Percentiles rank a stretch among this genome's conserved stretches.
These are phyloP conservation scores for Aeschynomene evenia DNA, from an alignment of 306 rosid genomes.

Conservation along the genomic window DNA sequence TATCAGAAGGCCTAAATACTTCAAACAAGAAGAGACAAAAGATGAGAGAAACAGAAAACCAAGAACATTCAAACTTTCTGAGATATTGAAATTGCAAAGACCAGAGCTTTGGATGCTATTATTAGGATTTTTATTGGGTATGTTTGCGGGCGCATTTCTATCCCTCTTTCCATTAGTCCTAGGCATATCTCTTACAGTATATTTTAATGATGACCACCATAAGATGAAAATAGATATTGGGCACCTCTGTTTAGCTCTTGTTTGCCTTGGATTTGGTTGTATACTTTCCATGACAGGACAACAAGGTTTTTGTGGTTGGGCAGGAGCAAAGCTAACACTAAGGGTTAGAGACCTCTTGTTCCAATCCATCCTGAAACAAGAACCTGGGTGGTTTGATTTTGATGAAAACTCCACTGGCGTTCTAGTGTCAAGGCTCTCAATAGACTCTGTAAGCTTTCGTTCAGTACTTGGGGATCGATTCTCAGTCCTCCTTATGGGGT, in stretches of 20 bases:
- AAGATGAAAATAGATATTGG: constrained; percentile 49
- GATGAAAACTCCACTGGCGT: constrained; percentile 76
- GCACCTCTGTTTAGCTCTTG: constrained; percentile 59
- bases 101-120: constrained; percentile 59
- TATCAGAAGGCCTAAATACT: constrained; percentile 16
- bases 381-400: constrained; percentile 94
- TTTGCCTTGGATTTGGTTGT: constrained; percentile 81
- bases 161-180: constrained; percentile 70
- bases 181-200: constrained; percentile 62
- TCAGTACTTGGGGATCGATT: constrained; percentile 71
- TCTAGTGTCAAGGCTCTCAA: constrained; percentile 73
- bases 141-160: constrained; percentile 77
- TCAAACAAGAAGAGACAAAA: constrained; percentile 37
- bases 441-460: constrained; percentile 64
- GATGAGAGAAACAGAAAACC: constrained; percentile 36
- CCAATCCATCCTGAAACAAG: constrained; percentile 79
- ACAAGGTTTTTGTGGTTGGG: constrained; percentile 93
- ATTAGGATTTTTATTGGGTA: constrained; percentile 64
- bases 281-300: constrained; percentile 83
- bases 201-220: constrained; percentile 39
- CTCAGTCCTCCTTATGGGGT: constrained; percentile 87
- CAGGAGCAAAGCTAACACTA: constrained; percentile 81
- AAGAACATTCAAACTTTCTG: constrained; percentile 45
- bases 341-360: constrained; percentile 77
- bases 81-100: constrained; percentile 69